Conservation (phyloP, 208 protist species). For the Jaenimonas drosophilae region DNA sequence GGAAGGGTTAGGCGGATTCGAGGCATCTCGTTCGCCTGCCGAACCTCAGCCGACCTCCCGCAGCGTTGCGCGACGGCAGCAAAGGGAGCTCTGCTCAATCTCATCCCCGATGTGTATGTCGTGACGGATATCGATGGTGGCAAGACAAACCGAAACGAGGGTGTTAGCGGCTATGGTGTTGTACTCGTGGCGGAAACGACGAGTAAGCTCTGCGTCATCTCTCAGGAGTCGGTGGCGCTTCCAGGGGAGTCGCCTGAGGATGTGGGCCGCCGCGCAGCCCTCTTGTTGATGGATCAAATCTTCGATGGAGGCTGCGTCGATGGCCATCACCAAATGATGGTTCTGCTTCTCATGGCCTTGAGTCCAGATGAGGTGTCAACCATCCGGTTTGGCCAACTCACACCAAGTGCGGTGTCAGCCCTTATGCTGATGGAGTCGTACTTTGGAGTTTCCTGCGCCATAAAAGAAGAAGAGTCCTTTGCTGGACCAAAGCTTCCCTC, state of each 20-base stretch:
- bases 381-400: conserved; percentile 80
- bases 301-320: conserved; percentile 85
- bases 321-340: conserved; percentile 81
- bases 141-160: conserved; percentile 25
- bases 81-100: conserved; percentile 79
- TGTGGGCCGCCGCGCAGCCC: conserved; percentile 68
- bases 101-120: conserved; percentile 91
- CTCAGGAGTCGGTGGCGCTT: conserved; percentile 68
- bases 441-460: conserved; percentile 77
- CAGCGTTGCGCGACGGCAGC: conserved; percentile 81
- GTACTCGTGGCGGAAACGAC: conserved; percentile 90
- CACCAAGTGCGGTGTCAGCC: conserved; percentile 50
- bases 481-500: conserved; percentile 28
- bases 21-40: conserved; percentile 87
- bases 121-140: conserved; percentile 83
- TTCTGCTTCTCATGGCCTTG: conserved; percentile 88
- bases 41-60: conserved; percentile 73
- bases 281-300: conserved; percentile 80
- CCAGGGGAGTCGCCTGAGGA: conserved; percentile 72
- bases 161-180: conserved; percentile 85
- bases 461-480: conserved; percentile 65
- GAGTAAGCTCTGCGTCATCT: conserved; percentile 69
- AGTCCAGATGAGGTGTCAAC: conserved; percentile 88
- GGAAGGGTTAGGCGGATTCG: conserved; percentile 87
- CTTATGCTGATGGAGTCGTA: conserved; percentile 81